Conservation (phyloP, 1,284 basidiomycete species). For the Caloboletus firmus region DNA sequence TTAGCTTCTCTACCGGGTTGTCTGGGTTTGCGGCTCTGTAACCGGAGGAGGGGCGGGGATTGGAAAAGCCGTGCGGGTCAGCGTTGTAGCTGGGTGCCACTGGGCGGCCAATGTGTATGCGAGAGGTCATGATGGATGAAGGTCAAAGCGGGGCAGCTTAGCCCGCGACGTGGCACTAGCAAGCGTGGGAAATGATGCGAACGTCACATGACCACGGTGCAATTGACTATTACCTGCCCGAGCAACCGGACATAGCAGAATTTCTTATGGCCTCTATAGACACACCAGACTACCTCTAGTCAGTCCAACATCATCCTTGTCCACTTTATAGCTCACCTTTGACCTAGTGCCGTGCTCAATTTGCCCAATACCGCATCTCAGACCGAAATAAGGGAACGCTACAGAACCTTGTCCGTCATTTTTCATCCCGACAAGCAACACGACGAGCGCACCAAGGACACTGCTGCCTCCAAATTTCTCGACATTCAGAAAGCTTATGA, state of each 20-base stretch:
- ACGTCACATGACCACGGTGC: constrained; percentile 24
- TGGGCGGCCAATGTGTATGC: constrained; percentile 80
- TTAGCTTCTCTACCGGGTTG: constrained; percentile 82
- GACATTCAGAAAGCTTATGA: constrained; percentile 80
- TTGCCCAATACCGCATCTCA: constrained; percentile 62
- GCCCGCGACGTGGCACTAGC: constrained; percentile 16
- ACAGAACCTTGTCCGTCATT: constrained; percentile 69
- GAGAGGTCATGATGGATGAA: constrained; percentile 64
- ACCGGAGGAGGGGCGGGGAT: constrained; percentile 63
- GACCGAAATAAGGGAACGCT: constrained; percentile 70
- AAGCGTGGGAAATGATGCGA: constrained; percentile 13
- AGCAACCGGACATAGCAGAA: no score
- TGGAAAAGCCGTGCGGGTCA: constrained; percentile 74
- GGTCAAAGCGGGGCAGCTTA: constrained; percentile 1
- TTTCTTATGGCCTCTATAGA: not conserved
- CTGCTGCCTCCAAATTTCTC: constrained; percentile 66
- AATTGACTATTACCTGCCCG: no score
- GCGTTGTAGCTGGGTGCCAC: constrained; percentile 54
- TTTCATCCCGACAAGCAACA: constrained; percentile 85
- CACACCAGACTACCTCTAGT: constrained; percentile 1
- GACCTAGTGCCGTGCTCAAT: constrained; percentile 59
- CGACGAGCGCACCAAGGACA: constrained; percentile 54
- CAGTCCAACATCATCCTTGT: not conserved
- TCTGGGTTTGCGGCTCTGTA: constrained; percentile 79
- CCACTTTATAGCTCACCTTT: not conserved